phyloP scores from a whole-genome alignment of 352 stramenopile genomes.

The Peronosclerospora sorghi region DNA sequence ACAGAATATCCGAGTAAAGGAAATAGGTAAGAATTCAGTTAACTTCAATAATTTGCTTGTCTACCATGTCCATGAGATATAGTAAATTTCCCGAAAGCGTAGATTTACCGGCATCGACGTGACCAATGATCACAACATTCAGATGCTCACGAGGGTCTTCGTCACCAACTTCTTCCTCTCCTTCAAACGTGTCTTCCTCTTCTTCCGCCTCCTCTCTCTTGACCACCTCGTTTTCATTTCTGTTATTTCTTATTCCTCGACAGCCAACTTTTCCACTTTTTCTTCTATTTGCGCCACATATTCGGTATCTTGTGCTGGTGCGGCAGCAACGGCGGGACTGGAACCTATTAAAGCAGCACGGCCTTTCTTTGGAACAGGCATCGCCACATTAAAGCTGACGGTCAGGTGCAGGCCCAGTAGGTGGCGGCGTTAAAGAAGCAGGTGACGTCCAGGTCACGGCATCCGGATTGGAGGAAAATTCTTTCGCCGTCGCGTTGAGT shows the following conservation, averaged over 20 bases:
- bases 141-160: slow-evolving; percentile 95
- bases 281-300: slow-evolving; percentile 23
- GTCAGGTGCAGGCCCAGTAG: slow-evolving; percentile 26
- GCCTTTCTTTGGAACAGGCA: slow-evolving; percentile 68
- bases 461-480: slow-evolving; percentile 72
- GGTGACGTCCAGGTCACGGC: slow-evolving; percentile 53
- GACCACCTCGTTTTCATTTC: slow-evolving; percentile 25
- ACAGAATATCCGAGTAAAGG: too few relatives aligned
- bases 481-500: slow-evolving; percentile 48
- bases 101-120: slow-evolving; percentile 98
- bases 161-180: slow-evolving; percentile 64
- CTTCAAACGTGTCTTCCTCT: slow-evolving; percentile 43
- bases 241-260: slow-evolving; percentile 13
- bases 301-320: slow-evolving; percentile 11
- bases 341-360: slow-evolving; percentile 26
- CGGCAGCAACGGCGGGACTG: slow-evolving; percentile 5
- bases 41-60: slow-evolving; percentile 99
- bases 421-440: slow-evolving; percentile 26
- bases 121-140: slow-evolving; percentile 99
- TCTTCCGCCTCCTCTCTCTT: slow-evolving; percentile 22
- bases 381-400: slow-evolving; percentile 49
- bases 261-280: slow-evolving; percentile 19
- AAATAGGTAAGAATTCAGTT: too few relatives aligned
- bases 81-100: slow-evolving; percentile 97
- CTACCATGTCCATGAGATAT: slow-evolving; percentile 97